Evolutionary conservation across 805 yeast genomes (phyloP), one percentile per base, ranked within the genome.

Genomic region (Sugiyamaella qingdaonensis): DNA sequence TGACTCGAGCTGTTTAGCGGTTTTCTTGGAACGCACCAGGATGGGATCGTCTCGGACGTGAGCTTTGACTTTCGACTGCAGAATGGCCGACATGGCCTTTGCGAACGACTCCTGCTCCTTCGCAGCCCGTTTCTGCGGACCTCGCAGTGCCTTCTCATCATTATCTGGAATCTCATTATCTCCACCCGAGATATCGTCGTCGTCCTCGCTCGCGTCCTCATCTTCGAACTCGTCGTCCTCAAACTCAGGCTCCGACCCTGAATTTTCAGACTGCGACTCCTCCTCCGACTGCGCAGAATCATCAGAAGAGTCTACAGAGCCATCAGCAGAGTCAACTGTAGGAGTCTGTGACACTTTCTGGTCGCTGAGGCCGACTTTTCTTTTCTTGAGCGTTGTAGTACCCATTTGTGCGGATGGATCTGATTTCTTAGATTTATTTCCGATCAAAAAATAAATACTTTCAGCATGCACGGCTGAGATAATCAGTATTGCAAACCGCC

Each of bases 11-110:
- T 87, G 84, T 70, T 84, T 85, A 0, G 84, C 79, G 41, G 78
- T 75, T 59, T 85, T 86, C 64, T 87, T 86, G 21, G 80, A 75
- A 70, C 98, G 82, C 7, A 92, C 91, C 71, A 92, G 77, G 52
- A 92, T 88, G 2, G 99, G 99, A 67, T 91, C 96, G 44, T 79
- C 79, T 64, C 97, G 78, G 64, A 86, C 89, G 62, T 92, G 86
- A 0, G 96, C 95, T 67, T 94, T 94, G 59, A 92, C 75, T 62
- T 82, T 84, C 1, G 98, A 88, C 4, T 86, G 86, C 49, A 92
- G 72, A 62, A 92, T 86, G 13, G 96, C 94, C 59, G 74, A 81
- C 64, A 94, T 81, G 0, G 98, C 98, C 51, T 71, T 77, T 16
- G 96, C 88, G 64, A 94, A 92, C 1, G 82, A 76, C 43, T 76